Evolutionary conservation across 208 protist species (phyloP).

Genomic region (Trichomonas gallinae): DNA sequence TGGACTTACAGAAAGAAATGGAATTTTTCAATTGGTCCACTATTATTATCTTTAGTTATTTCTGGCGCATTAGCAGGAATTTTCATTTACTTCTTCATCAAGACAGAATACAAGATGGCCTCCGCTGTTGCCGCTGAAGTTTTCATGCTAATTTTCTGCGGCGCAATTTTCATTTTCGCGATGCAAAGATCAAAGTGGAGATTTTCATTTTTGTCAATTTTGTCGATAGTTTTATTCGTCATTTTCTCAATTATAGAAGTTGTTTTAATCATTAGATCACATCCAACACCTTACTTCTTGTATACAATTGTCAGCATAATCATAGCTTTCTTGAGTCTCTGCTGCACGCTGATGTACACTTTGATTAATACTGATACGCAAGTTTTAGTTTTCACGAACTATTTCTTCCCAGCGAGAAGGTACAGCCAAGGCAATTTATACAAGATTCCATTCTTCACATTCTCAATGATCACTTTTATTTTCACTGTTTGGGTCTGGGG

Average conservation of each 20-base stretch:
- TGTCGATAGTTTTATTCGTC: background rate
- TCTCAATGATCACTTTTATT: background rate
- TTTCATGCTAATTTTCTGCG: background rate
- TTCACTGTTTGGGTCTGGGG: background rate
- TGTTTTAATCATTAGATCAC: background rate
- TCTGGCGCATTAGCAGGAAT: background rate
- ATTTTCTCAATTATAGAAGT: background rate
- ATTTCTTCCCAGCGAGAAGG: background rate
- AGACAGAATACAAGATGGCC: background rate
- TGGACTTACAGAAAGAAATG: background rate
- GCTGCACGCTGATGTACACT: background rate
- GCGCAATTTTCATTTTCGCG: background rate
- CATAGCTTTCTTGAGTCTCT: background rate
- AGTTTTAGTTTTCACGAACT: background rate
- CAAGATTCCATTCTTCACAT: background rate
- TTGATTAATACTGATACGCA: background rate
- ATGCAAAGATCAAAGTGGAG: background rate
- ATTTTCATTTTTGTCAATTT: background rate
- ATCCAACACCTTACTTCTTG: background rate
- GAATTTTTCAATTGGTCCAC: background rate
- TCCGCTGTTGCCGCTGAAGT: background rate
- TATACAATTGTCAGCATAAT: background rate
- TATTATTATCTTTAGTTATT: background rate
- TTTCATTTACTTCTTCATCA: background rate
- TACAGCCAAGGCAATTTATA: background rate